Base-by-base conservation (phyloP, 176 grass and related monocot species). In the Raddia guianensis region DNA sequence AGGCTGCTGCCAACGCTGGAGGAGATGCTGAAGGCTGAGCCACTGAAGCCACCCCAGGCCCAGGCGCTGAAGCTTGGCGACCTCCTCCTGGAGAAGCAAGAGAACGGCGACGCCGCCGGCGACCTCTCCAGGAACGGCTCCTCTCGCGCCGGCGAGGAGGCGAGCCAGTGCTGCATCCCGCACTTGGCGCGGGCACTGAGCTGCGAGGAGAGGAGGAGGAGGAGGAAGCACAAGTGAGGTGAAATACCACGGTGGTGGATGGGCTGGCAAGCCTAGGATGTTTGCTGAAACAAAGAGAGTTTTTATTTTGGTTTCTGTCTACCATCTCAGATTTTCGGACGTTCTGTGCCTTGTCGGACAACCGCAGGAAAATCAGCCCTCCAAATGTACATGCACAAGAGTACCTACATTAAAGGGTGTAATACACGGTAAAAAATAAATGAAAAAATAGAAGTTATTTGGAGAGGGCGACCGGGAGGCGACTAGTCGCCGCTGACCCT, bases 1-100 rank as follows among this genome's bases (percentile, higher is more conserved):
- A 67, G 52, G 53, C 68, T 88, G 53, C 68, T 88, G 19, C 86
- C 44, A 7, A 88, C 86, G 0, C 75, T 88, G n/a, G 86, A 52
- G 7, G 60, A 60, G 3, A 45, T 88, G 68, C 68, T 88, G n/a
- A 67, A 71, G 40, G 57, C 72, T 3, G 79, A 79, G 19, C 60
- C 86, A 34, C 63, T 76, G 64, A 87, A 82, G 19, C 49, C 50
- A 5, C n/a, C 80, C 13, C 9, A 27, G 12, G 10, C 57, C 27
- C 27, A 27, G 27, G 27, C 49, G 33, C 66, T 4, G 74, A 70
- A 59, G 75, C 86, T 88, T 0, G 52, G 51, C 15, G 86, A 88
- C 60, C 75, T 88, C 68, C 86, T 83, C 2, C 54, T 54, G 60
- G 74, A 79, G 86, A 8, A 63, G 51, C 74, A 83, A 12, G 86